Conservation (phyloP, 805 yeast species). For the Lachancea meyersii region DNA sequence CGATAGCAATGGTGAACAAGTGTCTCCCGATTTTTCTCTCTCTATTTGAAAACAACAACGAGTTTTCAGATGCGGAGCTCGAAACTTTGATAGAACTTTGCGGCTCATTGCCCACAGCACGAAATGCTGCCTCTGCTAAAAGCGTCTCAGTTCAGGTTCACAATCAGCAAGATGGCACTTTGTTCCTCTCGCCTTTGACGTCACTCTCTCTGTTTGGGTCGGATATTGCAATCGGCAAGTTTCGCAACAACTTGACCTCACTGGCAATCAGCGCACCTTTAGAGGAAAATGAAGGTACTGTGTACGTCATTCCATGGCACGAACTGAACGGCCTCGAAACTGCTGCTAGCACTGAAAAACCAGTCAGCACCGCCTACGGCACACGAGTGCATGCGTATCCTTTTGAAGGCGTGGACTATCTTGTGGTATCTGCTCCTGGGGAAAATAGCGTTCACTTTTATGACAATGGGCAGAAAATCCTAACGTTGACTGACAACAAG, state of each 20-base stretch:
- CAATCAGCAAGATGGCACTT: neutral
- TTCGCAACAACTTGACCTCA: slow-evolving; percentile 34
- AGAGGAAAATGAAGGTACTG: slow-evolving; percentile 40
- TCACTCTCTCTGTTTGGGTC: slow-evolving; percentile 41
- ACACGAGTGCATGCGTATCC: slow-evolving; percentile 30
- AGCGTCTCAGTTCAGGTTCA: neutral
- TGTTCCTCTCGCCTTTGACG: slow-evolving; percentile 20
- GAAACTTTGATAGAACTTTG: slow-evolving; percentile 12
- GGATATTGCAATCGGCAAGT: slow-evolving; percentile 39
- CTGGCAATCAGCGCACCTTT: slow-evolving; percentile 48
- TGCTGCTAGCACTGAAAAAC: slow-evolving; percentile 2
- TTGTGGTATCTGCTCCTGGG: slow-evolving; percentile 51
- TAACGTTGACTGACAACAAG: slow-evolving; percentile 23
- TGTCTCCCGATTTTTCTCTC: slow-evolving; percentile 17
- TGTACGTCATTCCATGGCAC: slow-evolving; percentile 39
- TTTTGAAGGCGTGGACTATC: slow-evolving; percentile 29
- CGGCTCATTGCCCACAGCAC: slow-evolving; percentile 18
- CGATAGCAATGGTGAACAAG: slow-evolving; percentile 16
- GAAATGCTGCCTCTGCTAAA: neutral
- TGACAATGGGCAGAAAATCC: slow-evolving; percentile 18
- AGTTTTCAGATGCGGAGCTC: neutral
- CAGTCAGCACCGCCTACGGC: slow-evolving; percentile 37
- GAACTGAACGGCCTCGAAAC: slow-evolving; percentile 19
- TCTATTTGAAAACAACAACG: slow-evolving; percentile 8
- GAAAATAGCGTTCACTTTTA: slow-evolving; percentile 38